Conservation (phyloP, 2,329 filamentous ascomycete genomes). For the Xylariomycetidae sp. region DNA sequence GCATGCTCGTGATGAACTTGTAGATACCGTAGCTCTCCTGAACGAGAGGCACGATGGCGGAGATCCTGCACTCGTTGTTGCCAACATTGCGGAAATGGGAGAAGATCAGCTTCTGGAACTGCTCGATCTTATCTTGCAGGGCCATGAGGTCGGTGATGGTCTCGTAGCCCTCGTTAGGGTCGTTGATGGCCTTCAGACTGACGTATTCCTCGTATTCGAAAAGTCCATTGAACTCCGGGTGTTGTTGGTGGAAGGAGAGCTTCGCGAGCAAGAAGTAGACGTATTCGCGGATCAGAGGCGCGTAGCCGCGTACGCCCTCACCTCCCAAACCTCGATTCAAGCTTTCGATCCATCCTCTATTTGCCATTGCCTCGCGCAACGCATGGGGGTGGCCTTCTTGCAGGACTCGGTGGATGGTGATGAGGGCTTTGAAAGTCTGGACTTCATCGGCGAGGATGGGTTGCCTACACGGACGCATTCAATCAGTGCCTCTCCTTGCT, state of each 20-base stretch:
- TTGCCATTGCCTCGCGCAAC: conserved; percentile 80
- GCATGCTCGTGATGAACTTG: conserved; percentile 99
- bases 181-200: conserved; percentile 94
- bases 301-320: conserved; percentile 85
- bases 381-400: conserved; percentile 92
- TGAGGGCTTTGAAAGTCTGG: conserved; percentile 97
- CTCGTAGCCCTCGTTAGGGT: conserved; percentile 96
- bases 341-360: conserved; percentile 88
- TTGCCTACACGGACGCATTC: conserved; percentile 54
- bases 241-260: conserved; percentile 91
- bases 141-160: conserved; percentile 96
- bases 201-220: conserved; percentile 99
- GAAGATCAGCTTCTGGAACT: conserved; percentile 97
- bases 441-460: conserved; percentile 98
- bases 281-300: conserved; percentile 90
- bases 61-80: conserved; percentile 96
- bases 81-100: conserved; percentile 87
- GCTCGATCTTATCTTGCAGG: conserved; percentile 95
- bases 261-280: conserved; percentile 93
- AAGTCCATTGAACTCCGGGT: conserved; percentile 96
- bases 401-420: conserved; percentile 94
- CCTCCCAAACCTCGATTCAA: conserved; percentile 76
- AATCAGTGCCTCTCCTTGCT: conserved; percentile 9
- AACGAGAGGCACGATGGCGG: conserved; percentile 84
- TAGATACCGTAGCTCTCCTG: conserved; percentile 99